phyloP scores from a whole-genome alignment of 306 rosid genomes.

The Arachis hypogaea region DNA sequence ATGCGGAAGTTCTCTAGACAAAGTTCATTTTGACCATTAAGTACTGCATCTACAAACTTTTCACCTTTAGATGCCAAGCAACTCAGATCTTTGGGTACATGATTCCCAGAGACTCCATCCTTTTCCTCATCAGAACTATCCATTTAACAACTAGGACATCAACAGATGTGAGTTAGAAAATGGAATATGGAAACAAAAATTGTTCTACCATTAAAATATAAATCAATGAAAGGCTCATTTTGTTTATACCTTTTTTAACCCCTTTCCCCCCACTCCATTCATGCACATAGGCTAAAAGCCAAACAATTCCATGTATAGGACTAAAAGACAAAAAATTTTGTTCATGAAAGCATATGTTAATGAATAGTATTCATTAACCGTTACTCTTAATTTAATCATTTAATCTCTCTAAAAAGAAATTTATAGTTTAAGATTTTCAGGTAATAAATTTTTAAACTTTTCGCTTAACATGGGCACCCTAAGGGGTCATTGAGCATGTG shows the following conservation, averaged over 20 bases:
- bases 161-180: slow-evolving; percentile 24
- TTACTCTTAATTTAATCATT: background rate
- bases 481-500: too few relatives aligned
- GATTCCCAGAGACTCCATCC: slow-evolving; percentile 51
- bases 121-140: slow-evolving; percentile 83
- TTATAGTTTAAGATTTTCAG: too few relatives aligned
- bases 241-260: background rate
- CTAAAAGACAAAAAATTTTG: background rate
- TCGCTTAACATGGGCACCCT: background rate
- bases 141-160: slow-evolving; percentile 50
- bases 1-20: slow-evolving; percentile 83
- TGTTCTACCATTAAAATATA: slow-evolving; percentile 24
- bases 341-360: background rate
- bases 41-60: slow-evolving; percentile 89
- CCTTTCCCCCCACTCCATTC: background rate
- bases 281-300: background rate
- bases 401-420: too few relatives aligned
- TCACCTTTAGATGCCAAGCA: slow-evolving; percentile 59
- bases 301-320: background rate
- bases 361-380: background rate
- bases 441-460: background rate
- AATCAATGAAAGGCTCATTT: slow-evolving; percentile 14
- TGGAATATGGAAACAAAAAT: background rate
- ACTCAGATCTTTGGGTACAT: slow-evolving; percentile 55
- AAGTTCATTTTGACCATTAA: slow-evolving; percentile 65